These are phyloP conservation scores for Perilla frutescens DNA, from an alignment of 257 asterid species.

Conservation along the genomic window DNA sequence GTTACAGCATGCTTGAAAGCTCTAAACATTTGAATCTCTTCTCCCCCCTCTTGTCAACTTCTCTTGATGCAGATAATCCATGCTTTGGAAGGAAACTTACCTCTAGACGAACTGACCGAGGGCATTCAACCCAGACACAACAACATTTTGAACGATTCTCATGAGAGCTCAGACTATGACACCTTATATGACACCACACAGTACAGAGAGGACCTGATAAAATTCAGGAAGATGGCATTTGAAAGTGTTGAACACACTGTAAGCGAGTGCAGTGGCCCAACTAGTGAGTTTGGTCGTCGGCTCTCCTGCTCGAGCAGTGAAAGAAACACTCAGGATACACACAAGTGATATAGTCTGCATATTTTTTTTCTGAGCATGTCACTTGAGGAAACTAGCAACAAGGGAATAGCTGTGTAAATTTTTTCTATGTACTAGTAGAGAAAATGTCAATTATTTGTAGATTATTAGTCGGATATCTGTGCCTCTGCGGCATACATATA, in stretches of 20 bases:
- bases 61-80: constrained; percentile 52
- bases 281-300: constrained; percentile 66
- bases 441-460: constrained; percentile 32
- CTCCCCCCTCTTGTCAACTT: neutral
- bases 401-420: constrained; percentile 25
- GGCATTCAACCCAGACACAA: constrained; percentile 57
- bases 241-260: constrained; percentile 57
- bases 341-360: constrained; percentile 26
- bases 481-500: constrained; percentile 6
- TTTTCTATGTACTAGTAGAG: neutral
- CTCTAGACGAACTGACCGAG: constrained; percentile 58
- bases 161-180: constrained; percentile 66
- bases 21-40: constrained; percentile 18
- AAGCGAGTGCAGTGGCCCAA: constrained; percentile 71
- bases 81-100: constrained; percentile 72
- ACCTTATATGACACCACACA: constrained; percentile 55
- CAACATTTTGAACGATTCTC: constrained; percentile 44
- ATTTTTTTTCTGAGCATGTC: neutral
- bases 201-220: constrained; percentile 80
- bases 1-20: too few species aligned
- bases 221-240: constrained; percentile 78
- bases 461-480: constrained; percentile 20
- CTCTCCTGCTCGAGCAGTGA: constrained; percentile 80
- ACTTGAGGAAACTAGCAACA: constrained; percentile 1
- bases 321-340: constrained; percentile 40